Base-by-base conservation (phyloP, 1,139 yeast genomes). In the Suhomyces yuchorum region DNA sequence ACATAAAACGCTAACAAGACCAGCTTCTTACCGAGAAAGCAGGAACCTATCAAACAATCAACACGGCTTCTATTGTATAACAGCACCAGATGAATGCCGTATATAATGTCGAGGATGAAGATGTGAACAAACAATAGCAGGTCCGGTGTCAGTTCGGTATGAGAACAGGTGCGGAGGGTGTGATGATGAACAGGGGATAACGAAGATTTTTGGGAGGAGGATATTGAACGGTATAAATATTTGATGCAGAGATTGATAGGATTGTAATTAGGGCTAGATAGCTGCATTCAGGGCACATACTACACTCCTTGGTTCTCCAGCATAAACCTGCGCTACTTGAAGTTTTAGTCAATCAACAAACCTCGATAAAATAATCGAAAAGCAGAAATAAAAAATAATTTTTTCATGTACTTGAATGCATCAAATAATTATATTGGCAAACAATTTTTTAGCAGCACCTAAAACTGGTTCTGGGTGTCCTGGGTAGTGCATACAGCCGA, bases 301-400 rank as follows among this genome's bases (percentile, higher is more conserved):
- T 39, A 35, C 40, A 6, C 35, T 28, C 23, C 24, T 30, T 32
- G 28, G 35, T 44, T 44, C 47, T 17, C 47, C 39, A 44, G 47
- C 47, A 37, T 44, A 37, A 28, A 26, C 37, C 42, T 37, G 46
- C 40, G 37, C 41, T 33, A 32, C 19, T 24, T 20, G 30, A 26
- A 34, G 28, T 32, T 44, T 43, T 44, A 44, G 40, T 35, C 22
- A 39, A 39, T 35, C 47, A 43, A 43, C 46, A 38, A 38, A 19
- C 37, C 42, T 38, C 35, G 40, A 39, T 35, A 44, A 44, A 44
- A 44, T 44, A 44, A 39, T 44, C 43, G 43, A 44, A 36, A 37
- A 20, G 32, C 35, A 19, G 39, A 18, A 19, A 30, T 32, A 18
- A 37, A 38, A 37, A 43, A 34, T 33, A 32, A 17, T 28, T 15